Base-by-base conservation (phyloP, 2,329 filamentous ascomycete genomes). In the Camptophora hylomeconis region DNA sequence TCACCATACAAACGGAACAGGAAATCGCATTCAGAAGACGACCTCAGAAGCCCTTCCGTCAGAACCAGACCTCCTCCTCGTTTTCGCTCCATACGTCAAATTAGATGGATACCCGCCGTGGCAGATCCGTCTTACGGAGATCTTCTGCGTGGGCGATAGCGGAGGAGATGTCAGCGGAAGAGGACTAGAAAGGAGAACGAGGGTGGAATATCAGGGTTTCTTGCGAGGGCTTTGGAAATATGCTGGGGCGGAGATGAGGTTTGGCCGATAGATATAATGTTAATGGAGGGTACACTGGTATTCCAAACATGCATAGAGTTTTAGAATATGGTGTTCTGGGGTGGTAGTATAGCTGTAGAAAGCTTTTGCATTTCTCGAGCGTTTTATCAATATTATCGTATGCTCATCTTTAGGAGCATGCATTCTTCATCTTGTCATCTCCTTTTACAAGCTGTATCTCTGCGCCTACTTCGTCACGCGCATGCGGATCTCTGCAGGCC, bases 61-160 rank as follows among this genome's bases (percentile, higher is more conserved):
- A 20, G 44, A 98, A 56, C 89, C 89, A 2, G 86, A 95, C 51
- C 63, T 98, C 9, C 61, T 98, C 34, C 70, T 98, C 31, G 60
- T 93, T 6, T 98, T 98, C 52, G 75, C 79, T 1, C 81, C 86
- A 3, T 72, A 75, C 27, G 73, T 95, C 30, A 76, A 84, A 50
- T 58, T 98, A 24, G 76, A 83, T 30, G 84, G 89, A 7, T 98
- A 95, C 51, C 89, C 89, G 7, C 89, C 89, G 1, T 98, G 89
- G 89, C 89, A 94, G 57, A 70, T 95, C 37, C 72, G 89, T 23
- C 60, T 98, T 49, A 94, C 86, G 0, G 89, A 98, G 63, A 94
- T 98, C 33, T 94, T 86, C 50, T 72, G 61, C 51, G 69, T 69
- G 3, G 57, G 59, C 5, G 52, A 57, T 34, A 56, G 53, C 0